These are phyloP conservation scores for Suaeda aralocaspica DNA, from an alignment of 148 eudicot genomes.

Conservation along the genomic window DNA sequence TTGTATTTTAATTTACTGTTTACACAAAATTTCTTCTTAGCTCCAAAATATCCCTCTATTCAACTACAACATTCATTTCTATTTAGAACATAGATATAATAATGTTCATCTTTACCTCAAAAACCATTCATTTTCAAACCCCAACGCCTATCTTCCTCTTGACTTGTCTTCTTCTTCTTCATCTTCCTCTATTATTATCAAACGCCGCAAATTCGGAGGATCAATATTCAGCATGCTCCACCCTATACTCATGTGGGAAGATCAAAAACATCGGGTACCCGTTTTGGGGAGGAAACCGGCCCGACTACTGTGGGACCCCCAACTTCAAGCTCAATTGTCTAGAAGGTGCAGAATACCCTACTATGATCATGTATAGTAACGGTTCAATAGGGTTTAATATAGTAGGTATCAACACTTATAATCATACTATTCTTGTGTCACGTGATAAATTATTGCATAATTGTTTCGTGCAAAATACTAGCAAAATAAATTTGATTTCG, in stretches of 20 bases:
- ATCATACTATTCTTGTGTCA: background rate
- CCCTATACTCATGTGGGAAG: constrained; percentile 9
- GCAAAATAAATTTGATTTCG: background rate
- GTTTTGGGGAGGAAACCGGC: constrained; percentile 16
- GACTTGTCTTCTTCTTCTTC: background rate
- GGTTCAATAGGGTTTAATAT: background rate
- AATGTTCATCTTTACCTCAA: too few species aligned
- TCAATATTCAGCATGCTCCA: constrained; percentile 11
- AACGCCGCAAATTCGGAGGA: background rate
- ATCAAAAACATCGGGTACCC: constrained; percentile 17
- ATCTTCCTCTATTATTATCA: background rate
- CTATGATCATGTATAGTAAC: background rate
- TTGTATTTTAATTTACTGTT: too few species aligned
- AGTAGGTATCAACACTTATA: background rate
- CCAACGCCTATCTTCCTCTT: background rate
- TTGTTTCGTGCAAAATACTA: background rate
- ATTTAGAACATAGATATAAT: too few species aligned
- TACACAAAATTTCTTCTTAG: too few species aligned
- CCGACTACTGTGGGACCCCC: constrained; percentile 10
- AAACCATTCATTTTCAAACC: background rate
- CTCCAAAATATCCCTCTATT: too few species aligned
- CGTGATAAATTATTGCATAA: background rate
- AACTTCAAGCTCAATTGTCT: constrained; percentile 6
- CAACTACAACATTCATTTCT: too few species aligned
- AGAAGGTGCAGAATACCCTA: background rate